Percentiles rank a stretch among this genome's conserved stretches.
Evolutionary conservation across 345 rosid genomes (phyloP).

Genomic region (Citrus mangshanensis): DNA sequence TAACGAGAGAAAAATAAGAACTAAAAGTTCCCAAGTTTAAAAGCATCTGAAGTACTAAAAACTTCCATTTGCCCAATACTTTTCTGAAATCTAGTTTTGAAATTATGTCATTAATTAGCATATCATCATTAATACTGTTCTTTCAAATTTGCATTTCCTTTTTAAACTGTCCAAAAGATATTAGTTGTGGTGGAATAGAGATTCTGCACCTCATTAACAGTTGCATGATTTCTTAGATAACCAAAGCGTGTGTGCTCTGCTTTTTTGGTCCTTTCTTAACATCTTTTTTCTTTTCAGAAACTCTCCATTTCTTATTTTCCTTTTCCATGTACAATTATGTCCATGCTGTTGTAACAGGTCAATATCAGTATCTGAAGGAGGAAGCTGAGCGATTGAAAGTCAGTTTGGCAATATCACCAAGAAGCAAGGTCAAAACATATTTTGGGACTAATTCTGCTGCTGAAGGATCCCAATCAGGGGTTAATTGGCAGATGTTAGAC

Average conservation of each 20-base stretch:
- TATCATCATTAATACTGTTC: not conserved
- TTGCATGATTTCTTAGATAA: not conserved
- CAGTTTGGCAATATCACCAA: conserved; percentile 30
- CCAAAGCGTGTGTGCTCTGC: not conserved
- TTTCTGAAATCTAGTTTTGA: not conserved
- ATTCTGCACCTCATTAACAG: not conserved
- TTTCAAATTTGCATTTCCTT: not conserved
- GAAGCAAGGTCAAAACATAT: conserved; percentile 24
- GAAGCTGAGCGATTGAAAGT: conserved; percentile 58
- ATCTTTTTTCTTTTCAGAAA: not conserved
- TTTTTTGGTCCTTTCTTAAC: not conserved
- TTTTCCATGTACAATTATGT: not conserved
- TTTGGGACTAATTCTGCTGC: conserved; percentile 29
- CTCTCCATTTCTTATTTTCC: not conserved
- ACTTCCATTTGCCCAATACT: not conserved
- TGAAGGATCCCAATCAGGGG: conserved; percentile 27
- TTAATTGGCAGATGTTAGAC: conserved; percentile 54
- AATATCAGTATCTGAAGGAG: conserved; percentile 52
- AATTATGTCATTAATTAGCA: not conserved
- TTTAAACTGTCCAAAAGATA: not conserved
- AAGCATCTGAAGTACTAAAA: not conserved
- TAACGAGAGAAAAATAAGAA: not conserved
- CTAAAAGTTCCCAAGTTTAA: not conserved
- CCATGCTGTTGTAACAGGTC: conserved; percentile 33
- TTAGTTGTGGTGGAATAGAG: not conserved